These are phyloP conservation scores for Schwanniomyces pseudopolymorphus DNA, from an alignment of 805 yeast genomes.

Conservation along the genomic window DNA sequence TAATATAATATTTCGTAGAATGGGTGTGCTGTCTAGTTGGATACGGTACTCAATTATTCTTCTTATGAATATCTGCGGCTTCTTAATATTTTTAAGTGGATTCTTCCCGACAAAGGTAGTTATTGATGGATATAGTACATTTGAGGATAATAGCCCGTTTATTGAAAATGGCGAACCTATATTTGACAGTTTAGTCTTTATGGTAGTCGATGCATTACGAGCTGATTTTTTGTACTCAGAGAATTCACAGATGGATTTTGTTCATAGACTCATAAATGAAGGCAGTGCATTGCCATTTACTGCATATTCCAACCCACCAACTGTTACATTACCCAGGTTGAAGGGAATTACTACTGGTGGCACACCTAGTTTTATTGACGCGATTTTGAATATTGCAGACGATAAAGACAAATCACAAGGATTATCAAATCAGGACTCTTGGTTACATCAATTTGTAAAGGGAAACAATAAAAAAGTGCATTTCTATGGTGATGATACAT, in stretches of 20 bases:
- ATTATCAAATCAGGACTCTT: conserved; percentile 75
- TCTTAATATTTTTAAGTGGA: conserved; percentile 69
- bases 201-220: conserved; percentile 92
- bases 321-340: conserved; percentile 91
- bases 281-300: conserved; percentile 87
- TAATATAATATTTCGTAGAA: not conserved
- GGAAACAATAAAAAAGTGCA: conserved; percentile 50
- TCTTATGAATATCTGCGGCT: conserved; percentile 39
- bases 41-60: conserved; percentile 3
- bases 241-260: conserved; percentile 60
- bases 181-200: conserved; percentile 68
- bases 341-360: conserved; percentile 95
- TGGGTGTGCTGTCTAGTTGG: conserved; percentile 1
- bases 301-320: conserved; percentile 91
- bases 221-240: conserved; percentile 79
- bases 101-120: conserved; percentile 90
- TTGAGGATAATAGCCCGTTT: conserved; percentile 26
- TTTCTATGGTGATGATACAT: conserved; percentile 97
- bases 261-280: conserved; percentile 60
- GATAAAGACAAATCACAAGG: conserved; percentile 73
- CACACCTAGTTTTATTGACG: conserved; percentile 91
- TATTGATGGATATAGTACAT: conserved; percentile 54
- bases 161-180: conserved; percentile 30
- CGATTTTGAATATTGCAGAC: conserved; percentile 90
- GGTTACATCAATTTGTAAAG: conserved; percentile 68